These are phyloP conservation scores for Dorcoceras hygrometricum DNA, from an alignment of 257 asterid species.

Conservation along the genomic window DNA sequence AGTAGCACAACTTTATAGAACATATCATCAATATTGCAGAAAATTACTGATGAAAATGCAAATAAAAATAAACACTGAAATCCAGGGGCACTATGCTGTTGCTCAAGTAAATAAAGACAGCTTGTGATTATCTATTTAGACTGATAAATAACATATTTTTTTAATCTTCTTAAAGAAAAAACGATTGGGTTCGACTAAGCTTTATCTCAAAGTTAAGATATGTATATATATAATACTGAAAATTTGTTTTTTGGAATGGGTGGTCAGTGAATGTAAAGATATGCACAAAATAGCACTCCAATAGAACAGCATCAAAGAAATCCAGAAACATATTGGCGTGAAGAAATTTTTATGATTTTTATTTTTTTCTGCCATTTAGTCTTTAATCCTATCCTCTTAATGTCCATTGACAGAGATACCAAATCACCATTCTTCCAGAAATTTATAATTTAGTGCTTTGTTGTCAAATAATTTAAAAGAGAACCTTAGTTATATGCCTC, in stretches of 20 bases:
- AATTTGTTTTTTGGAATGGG: background rate
- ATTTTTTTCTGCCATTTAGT: background rate
- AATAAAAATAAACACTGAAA: no score
- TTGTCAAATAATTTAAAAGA: conserved; percentile 14
- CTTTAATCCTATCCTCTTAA: background rate
- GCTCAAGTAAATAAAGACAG: background rate
- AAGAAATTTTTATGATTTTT: no score
- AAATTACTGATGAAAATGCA: background rate
- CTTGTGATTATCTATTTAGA: conserved; percentile 2
- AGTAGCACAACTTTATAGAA: conserved; percentile 7
- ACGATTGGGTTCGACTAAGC: conserved; percentile 1
- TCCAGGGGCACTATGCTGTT: no score
- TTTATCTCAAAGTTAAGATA: conserved; percentile 7
- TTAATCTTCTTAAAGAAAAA: background rate
- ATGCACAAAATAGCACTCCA: background rate
- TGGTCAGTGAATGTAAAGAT: background rate
- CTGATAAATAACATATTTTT: conserved; percentile 9
- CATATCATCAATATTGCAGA: background rate
- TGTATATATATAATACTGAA: conserved; percentile 1
- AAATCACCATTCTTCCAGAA: conserved; percentile 3
- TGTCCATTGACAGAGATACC: conserved; percentile 6
- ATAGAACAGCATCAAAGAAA: background rate
- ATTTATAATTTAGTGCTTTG: conserved; percentile 12
- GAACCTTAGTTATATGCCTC: conserved; percentile 71
- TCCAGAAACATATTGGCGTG: background rate